phyloP scores from a whole-genome alignment of 1,284 basidiomycete species.

The Microbotryum scabiosae region DNA sequence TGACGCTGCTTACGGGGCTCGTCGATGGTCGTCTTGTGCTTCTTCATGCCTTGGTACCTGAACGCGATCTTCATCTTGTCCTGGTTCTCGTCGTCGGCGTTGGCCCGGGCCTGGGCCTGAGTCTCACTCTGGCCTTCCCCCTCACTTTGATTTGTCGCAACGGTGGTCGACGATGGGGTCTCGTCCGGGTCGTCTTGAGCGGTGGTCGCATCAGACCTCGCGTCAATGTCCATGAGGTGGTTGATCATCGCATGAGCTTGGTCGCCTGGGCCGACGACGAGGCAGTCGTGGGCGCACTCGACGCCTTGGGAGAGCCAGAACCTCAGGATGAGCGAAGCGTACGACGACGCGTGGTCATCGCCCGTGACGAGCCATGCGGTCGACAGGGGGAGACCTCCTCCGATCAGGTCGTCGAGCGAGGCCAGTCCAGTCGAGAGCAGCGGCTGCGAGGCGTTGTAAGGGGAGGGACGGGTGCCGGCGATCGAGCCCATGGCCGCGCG shows the following conservation, averaged over 20 bases:
- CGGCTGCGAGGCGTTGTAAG: constrained; percentile 27
- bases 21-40: constrained; percentile 74
- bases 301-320: constrained; percentile 85
- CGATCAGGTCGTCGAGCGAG: constrained; percentile 90
- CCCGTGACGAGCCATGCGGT: constrained; percentile 64
- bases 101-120: constrained; percentile 51
- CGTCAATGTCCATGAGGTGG: constrained; percentile 33
- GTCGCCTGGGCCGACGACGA: constrained; percentile 46
- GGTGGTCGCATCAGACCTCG: background rate
- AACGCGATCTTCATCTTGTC: constrained; percentile 81
- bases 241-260: constrained; percentile 29
- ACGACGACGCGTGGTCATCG: constrained; percentile 74
- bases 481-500: constrained; percentile 10
- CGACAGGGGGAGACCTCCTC: constrained; percentile 81
- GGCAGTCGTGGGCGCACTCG: constrained; percentile 57
- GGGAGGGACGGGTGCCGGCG: constrained; percentile 30
- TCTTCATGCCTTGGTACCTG: constrained; percentile 87
- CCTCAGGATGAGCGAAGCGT: constrained; percentile 74
- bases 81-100: constrained; percentile 44
- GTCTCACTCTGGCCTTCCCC: constrained; percentile 45
- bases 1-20: constrained; percentile 24
- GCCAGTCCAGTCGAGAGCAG: constrained; percentile 76
- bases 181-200: constrained; percentile 25
- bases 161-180: constrained; percentile 3
- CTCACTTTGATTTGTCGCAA: constrained; percentile 38